Evolutionary conservation across 352 stramenopile species (phyloP), one percentile per base, ranked within the genome.

Genomic region (Albugo laibachii): DNA sequence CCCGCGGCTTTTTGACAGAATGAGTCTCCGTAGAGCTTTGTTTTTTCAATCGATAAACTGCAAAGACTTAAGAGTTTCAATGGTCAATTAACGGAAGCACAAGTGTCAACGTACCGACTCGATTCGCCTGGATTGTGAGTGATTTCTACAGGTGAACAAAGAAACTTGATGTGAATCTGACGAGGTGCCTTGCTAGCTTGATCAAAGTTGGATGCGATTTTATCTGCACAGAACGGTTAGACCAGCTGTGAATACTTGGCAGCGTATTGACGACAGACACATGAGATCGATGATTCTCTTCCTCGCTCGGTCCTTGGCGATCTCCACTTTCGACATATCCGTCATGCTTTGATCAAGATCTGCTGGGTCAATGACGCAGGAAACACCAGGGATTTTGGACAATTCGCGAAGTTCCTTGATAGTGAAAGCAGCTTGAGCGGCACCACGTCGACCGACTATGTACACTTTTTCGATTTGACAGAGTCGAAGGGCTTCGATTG

Each of bases 331-430:
- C 5, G 82, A 96, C 8, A 71, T 65, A 5, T 65, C 55, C 2
- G 72, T 98, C 47, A 78, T 61, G 31, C 92, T 89, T 36, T 68
- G 40, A n/a, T 84, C 62, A 36, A 98, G 44, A 52, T 98, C 89
- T 11, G 83, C 65, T 6, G 75, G 60, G 49, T 92, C 58, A 15
- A 98, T 80, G 11, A 94, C 56, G 54, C 87, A 96, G 13, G 68
- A 55, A 1, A 84, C 79, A 27, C 66, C 58, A 24, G 81, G 50
- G 31, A 95, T 55, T 44, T 84, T 86, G 15, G 78, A 93, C 52
- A 95, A 55, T 51, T 96, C 87, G 18, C 87, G 71, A 19, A 96
- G 57, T 54, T 97, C 92, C 53, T 98, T 99, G 58, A 98, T 98
- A 24, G 93, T 98, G 62, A 98, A 98, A 15, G 95, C 86, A 15